Base-by-base conservation (phyloP, 2,329 filamentous ascomycete species). In the Atkinsonella hypoxylon region DNA sequence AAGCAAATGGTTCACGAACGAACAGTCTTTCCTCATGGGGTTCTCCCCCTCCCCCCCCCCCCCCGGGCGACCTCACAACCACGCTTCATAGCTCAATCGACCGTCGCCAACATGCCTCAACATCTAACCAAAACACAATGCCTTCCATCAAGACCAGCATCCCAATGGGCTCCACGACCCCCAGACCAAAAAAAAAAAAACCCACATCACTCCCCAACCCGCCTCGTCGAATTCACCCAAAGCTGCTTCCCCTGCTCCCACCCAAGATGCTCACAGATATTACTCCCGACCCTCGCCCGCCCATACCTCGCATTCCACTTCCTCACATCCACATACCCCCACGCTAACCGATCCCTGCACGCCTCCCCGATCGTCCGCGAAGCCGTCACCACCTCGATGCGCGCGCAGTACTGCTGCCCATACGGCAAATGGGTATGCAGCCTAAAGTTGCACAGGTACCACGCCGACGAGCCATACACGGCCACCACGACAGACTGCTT, bases 391-490 rank as follows among this genome's bases (percentile, higher is more conserved):
- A 42, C 26, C 13, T 48, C 46, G 6, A 13, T 48, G n/a, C 46
- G 11, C 2, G 15, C 8, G 39, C 46, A 48, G 26, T 48, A 42
- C 39, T 42, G 39, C 36, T 20, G 30, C 3, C 11, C n/a, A 7
- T 9, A 41, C 3, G 39, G 39, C 1, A 4, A 6, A 3, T 10
- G 8, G 30, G 12, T 34, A 3, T 42, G 36, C n/a, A 18, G 30
- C 22, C n/a, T 9, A 22, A 22, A 52, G 47, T 42, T 38, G 40
- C 52, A 54, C 46, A 52, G 13, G 40, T 52, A 54, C 50, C 47
- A 54, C 20, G 22, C 36, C 3, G n/a, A 13, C 18, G 45, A 12
- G 18, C 47, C 45, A 5, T 52, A 30, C 17, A 54, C 45, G 11
- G 52, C 42, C 32, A 52, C 7, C 15, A 52, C 32, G 18, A 50